These are phyloP conservation scores for Polysphondylium violaceum DNA, from an alignment of 78 protist species.

Conservation along the genomic window DNA sequence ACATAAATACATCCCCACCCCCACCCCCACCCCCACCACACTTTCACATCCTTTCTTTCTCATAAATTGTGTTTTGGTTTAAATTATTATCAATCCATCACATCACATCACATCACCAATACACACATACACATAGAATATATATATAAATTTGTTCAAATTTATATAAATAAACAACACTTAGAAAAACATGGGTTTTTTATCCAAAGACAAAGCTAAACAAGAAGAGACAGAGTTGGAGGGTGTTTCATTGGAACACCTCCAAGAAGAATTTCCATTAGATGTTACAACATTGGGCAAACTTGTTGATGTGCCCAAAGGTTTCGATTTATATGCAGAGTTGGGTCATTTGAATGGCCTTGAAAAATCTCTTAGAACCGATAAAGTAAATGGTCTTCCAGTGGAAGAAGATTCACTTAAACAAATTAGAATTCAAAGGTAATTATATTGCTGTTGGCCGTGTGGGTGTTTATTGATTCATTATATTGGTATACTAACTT, in stretches of 20 bases:
- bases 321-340: slow-evolving; percentile 27
- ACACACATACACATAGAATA: no score
- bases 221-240: slow-evolving; percentile 36
- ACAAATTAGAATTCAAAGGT: slow-evolving; percentile 50
- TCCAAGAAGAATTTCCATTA: slow-evolving; percentile 44
- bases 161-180: no score
- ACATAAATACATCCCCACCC: no score
- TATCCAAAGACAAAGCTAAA: no score
- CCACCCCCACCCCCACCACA: no score
- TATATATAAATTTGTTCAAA: no score
- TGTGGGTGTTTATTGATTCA: neutral
- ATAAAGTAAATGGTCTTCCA: slow-evolving; percentile 52
- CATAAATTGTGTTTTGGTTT: no score
- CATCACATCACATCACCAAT: no score
- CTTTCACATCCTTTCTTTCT: no score
- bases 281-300: slow-evolving; percentile 28
- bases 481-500: neutral
- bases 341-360: slow-evolving; percentile 51
- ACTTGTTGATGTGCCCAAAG: slow-evolving; percentile 76
- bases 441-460: neutral
- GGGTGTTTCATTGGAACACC: slow-evolving; percentile 34
- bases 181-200: no score
- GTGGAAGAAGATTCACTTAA: slow-evolving; percentile 39
- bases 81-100: no score
- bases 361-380: slow-evolving; percentile 8